These are phyloP conservation scores for Coprinopsis sp. DNA, from an alignment of 768 basidiomycete species.

Conservation along the genomic window DNA sequence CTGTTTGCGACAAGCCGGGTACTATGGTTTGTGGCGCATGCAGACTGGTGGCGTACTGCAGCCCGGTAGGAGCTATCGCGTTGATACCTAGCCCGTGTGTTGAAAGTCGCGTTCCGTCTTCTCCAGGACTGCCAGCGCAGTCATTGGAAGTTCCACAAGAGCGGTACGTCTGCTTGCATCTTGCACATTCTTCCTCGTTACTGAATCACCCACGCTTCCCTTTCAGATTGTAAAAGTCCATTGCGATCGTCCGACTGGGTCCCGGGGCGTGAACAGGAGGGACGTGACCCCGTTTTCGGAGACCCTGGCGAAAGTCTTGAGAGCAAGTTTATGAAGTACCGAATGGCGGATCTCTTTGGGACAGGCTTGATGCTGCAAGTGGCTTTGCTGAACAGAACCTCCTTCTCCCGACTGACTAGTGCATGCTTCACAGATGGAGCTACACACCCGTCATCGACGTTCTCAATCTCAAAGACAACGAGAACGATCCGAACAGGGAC, in stretches of 20 bases:
- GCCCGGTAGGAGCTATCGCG: background rate
- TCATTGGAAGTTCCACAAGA: slow-evolving; percentile 39
- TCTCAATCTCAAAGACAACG: slow-evolving; percentile 25
- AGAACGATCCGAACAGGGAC: slow-evolving; percentile 18
- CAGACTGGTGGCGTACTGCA: slow-evolving; percentile 34
- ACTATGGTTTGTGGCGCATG: slow-evolving; percentile 24
- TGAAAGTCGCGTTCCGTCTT: background rate
- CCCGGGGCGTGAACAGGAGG: slow-evolving; percentile 18
- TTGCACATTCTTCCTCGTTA: too few relatives aligned
- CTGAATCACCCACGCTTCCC: background rate
- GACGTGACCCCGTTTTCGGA: slow-evolving; percentile 17
- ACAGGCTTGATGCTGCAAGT: slow-evolving; percentile 19
- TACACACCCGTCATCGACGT: slow-evolving; percentile 26
- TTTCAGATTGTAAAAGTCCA: slow-evolving; percentile 24
- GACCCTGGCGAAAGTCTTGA: background rate
- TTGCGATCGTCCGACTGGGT: slow-evolving; percentile 21
- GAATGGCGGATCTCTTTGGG: too few relatives aligned
- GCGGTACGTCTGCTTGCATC: slow-evolving; percentile 18
- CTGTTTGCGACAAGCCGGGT: too few relatives aligned
- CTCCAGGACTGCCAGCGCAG: slow-evolving; percentile 35
- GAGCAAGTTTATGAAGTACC: slow-evolving; percentile 8
- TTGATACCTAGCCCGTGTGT: background rate
- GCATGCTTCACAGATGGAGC: slow-evolving; percentile 23
- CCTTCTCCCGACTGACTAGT: too few relatives aligned
- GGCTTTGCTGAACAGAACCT: background rate